phyloP scores from a whole-genome alignment of 2,329 filamentous ascomycete species.

The Verticillium zaregamsianum region DNA sequence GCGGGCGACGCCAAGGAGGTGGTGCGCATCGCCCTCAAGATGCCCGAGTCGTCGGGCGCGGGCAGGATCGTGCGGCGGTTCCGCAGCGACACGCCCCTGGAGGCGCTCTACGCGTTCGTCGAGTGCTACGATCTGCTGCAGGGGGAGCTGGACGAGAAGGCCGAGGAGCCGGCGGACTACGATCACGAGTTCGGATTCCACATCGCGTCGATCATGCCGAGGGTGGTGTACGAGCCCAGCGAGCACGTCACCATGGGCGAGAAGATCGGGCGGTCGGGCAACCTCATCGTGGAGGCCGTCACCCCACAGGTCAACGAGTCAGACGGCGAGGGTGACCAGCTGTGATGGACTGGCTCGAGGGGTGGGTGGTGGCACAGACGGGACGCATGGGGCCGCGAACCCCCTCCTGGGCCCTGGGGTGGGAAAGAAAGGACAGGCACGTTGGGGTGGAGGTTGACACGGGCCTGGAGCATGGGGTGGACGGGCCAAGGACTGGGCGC shows the following conservation, averaged over 20 bases:
- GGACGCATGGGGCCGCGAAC: not conserved
- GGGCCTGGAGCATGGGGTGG: not conserved
- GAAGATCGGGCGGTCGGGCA: conserved; percentile 76
- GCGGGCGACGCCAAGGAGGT: conserved; percentile 56
- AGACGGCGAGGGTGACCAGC: conserved; percentile 1
- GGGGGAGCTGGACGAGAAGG: conserved; percentile 35
- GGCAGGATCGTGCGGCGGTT: conserved; percentile 79
- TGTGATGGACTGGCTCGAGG: not conserved
- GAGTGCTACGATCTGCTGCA: conserved; percentile 75
- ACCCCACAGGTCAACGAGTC: conserved; percentile 26
- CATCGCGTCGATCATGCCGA: conserved; percentile 80
- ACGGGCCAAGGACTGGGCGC: not conserved
- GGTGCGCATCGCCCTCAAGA: conserved; percentile 66
- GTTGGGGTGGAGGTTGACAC: not conserved
- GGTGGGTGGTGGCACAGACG: not conserved
- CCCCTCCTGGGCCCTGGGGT: too few species aligned
- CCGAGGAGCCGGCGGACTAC: conserved; percentile 60
- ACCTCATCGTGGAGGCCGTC: conserved; percentile 79
- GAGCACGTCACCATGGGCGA: conserved; percentile 62
- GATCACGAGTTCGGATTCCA: conserved; percentile 80
- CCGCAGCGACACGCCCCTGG: conserved; percentile 61
- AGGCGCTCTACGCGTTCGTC: conserved; percentile 93
- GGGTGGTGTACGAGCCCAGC: conserved; percentile 72
- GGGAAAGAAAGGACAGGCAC: too few species aligned
- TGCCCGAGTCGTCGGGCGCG: conserved; percentile 55